Base-by-base conservation (phyloP, 306 rosid genomes). In the Hylodesmum podocarpum region DNA sequence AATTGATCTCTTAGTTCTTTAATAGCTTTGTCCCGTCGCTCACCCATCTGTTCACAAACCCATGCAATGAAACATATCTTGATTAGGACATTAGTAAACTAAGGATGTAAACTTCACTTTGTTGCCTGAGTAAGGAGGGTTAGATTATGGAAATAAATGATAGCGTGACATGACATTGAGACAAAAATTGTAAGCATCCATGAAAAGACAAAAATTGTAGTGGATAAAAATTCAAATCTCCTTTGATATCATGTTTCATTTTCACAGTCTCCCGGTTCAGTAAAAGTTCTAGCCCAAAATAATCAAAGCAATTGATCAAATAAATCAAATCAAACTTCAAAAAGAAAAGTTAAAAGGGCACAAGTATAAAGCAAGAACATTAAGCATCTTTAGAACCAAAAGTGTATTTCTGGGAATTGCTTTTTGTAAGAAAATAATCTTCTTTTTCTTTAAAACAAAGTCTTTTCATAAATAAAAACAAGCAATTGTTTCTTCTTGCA, bases 1-100 rank as follows among this genome's bases (percentile, higher is more conserved):
- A 96, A 64, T 82, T 91, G 91, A 73, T 92, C 98, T 80, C 82
- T 81, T 69, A 96, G 87, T 76, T 96, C 99, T 81, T 93, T 91
- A 31, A 96, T 74, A 53, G 96, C 96, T 78, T 79, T 96, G 89
- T 96, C 98, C 72, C 94, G 83, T 58, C 97, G 86, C 70, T 92
- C 99, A 28, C 93, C 98, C 86, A 88, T 89, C 99, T 96, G 93
- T 72, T n/a, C 83, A 58, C 15, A 76, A 79, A 58, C 55, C 27
- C 78, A 69, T 51, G 33, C 73, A 69, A 72, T 5, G 33, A 57
- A 85, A 63, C 53, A 40, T 18, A 58, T 18, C 13, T 50, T 21
- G 65, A 80, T 1, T 27, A 11, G 22, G 53, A 59, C 41, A 29
- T 46, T 9, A 37, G 15, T 39, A 55, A 65, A 27, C 29, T 58